Evolutionary conservation across 2,329 filamentous ascomycete species (phyloP).

Genomic region (Berkeleyomyces basicola): DNA sequence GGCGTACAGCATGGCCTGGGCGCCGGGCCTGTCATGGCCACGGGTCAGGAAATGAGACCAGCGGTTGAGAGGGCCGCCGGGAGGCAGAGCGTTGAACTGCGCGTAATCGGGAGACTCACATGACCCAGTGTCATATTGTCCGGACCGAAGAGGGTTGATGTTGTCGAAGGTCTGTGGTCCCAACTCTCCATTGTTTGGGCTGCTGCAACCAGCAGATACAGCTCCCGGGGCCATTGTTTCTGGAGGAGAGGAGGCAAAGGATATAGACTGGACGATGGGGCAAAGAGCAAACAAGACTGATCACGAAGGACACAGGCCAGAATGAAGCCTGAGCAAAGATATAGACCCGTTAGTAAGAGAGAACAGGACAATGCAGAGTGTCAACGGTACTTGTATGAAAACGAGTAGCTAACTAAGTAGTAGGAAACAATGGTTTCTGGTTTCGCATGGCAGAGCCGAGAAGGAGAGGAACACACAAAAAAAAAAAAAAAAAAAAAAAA

Average conservation of each 20-base stretch:
- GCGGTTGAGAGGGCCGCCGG: conserved; percentile 52
- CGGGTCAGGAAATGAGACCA: conserved; percentile 72
- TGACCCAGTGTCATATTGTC: not conserved
- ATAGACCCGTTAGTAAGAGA: not conserved
- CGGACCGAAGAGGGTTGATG: not conserved
- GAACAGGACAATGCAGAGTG: not conserved
- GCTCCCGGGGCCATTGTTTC: not conserved
- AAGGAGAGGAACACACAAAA: not conserved
- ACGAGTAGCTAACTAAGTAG: too few relatives aligned
- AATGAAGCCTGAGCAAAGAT: not conserved
- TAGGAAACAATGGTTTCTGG: too few relatives aligned
- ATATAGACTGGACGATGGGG: not conserved
- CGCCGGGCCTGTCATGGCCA: conserved; percentile 79
- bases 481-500: not conserved
- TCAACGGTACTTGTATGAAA: not conserved
- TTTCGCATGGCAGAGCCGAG: not conserved
- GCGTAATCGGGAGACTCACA: conserved; percentile 28
- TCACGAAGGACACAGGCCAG: not conserved
- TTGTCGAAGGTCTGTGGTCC: not conserved
- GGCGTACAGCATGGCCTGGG: conserved; percentile 92
- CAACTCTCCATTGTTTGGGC: not conserved
- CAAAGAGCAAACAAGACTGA: not conserved
- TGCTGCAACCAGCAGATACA: not conserved
- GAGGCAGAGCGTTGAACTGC: conserved; percentile 34
- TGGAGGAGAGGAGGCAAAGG: not conserved